Conservation (phyloP, 345 rosid species). For the Eucalyptus virginea region DNA sequence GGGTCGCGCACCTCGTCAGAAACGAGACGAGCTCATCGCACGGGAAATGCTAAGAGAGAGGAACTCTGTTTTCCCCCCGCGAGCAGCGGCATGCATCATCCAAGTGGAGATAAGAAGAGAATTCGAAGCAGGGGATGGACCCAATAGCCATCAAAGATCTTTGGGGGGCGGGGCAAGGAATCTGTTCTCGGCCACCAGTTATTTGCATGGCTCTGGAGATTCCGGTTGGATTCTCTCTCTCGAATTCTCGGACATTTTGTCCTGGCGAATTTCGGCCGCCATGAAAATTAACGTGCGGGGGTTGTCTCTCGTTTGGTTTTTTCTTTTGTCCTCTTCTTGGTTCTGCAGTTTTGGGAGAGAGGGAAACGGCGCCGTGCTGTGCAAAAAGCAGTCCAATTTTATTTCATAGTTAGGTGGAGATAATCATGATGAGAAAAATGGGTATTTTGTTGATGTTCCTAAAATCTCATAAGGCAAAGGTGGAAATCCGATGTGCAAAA, state of each 20-base stretch:
- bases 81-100: not conserved
- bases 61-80: not conserved
- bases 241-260: not conserved
- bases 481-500: not conserved
- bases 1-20: not conserved
- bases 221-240: not conserved
- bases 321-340: not conserved
- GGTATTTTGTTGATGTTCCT: not conserved
- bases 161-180: conserved; percentile 1
- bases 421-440: not conserved
- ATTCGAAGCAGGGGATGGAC: not conserved
- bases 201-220: conserved; percentile 35
- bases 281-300: not conserved
- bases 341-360: not conserved
- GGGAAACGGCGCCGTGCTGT: not conserved
- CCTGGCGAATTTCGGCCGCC: not conserved
- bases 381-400: not conserved
- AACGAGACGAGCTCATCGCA: not conserved
- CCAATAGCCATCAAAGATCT: not conserved
- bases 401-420: not conserved
- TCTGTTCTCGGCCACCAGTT: conserved; percentile 38
- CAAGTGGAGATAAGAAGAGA: not conserved
- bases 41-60: not conserved
- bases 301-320: not conserved
- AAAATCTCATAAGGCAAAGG: not conserved